Evolutionary conservation across 306 rosid species (phyloP).

Genomic region (Sechiopsis laciniata): DNA sequence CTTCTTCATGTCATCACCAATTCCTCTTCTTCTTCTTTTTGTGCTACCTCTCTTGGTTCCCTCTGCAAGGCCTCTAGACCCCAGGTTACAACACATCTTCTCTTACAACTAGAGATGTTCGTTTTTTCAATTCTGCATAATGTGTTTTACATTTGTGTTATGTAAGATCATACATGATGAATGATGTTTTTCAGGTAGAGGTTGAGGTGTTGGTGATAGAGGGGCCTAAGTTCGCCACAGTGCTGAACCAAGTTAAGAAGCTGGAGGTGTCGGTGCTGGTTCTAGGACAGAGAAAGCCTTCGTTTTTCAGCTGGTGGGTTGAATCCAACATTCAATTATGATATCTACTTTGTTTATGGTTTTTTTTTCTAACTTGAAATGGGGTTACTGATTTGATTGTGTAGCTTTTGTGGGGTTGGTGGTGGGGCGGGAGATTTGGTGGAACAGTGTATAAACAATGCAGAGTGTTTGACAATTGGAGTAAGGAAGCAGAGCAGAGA

Average conservation of each 20-base stretch:
- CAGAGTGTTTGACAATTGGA: slow-evolving; percentile 88
- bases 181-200: slow-evolving; percentile 47
- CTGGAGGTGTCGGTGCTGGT: slow-evolving; percentile 83
- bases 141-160: too few species aligned
- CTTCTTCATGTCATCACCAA: slow-evolving; percentile 64
- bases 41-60: slow-evolving; percentile 59
- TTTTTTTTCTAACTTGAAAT: neutral
- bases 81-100: slow-evolving; percentile 39
- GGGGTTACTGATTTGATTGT: slow-evolving; percentile 1
- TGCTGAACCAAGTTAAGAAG: slow-evolving; percentile 85
- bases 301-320: slow-evolving; percentile 69
- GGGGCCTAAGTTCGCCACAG: slow-evolving; percentile 74
- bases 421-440: slow-evolving; percentile 64
- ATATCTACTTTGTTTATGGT: neutral
- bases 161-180: too few species aligned
- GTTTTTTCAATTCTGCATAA: neutral
- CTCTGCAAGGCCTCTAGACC: slow-evolving; percentile 85
- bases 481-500: slow-evolving; percentile 89
- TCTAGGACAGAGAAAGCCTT: slow-evolving; percentile 75
- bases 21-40: slow-evolving; percentile 30
- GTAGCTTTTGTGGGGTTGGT: slow-evolving; percentile 75
- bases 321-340: neutral
- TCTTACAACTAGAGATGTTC: too few species aligned
- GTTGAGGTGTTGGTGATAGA: slow-evolving; percentile 82
- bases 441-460: slow-evolving; percentile 67